Evolutionary conservation across 345 rosid genomes (phyloP).

Genomic region (Linum usitatissimum): DNA sequence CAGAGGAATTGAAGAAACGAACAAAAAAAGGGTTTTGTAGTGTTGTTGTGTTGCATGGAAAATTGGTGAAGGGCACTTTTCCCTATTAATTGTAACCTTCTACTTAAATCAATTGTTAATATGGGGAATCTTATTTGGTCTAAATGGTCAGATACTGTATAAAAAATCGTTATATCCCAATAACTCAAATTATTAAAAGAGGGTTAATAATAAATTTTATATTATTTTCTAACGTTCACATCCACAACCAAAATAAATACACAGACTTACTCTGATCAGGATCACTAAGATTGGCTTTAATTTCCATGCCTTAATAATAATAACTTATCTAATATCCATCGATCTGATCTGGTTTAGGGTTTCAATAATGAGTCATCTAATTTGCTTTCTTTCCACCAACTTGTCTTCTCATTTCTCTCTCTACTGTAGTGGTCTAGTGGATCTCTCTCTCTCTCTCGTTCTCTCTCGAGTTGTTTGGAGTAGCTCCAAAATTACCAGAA

Average conservation of each 20-base stretch:
- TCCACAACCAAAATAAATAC: too few relatives aligned
- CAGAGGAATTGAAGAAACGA: constrained; percentile 4
- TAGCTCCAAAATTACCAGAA: constrained; percentile 59
- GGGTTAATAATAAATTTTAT: too few relatives aligned
- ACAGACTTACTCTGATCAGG: too few relatives aligned
- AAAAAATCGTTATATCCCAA: too few relatives aligned
- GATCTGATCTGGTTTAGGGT: constrained; percentile 21
- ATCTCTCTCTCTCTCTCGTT: too few relatives aligned
- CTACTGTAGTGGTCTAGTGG: too few relatives aligned
- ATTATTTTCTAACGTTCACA: too few relatives aligned
- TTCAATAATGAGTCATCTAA: neutral
- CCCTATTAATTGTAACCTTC: constrained; percentile 42
- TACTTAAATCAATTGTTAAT: too few relatives aligned
- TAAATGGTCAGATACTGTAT: too few relatives aligned
- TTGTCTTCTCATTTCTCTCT: constrained; percentile 25
- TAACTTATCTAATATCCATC: constrained; percentile 35
- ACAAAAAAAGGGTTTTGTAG: neutral
- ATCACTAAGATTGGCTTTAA: constrained; percentile 11
- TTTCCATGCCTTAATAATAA: constrained; percentile 29
- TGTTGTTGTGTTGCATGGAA: constrained; percentile 18
- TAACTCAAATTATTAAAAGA: too few relatives aligned
- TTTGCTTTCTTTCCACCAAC: constrained; percentile 17
- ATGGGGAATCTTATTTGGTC: too few relatives aligned
- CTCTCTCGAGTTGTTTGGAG: too few relatives aligned
- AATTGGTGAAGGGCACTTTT: constrained; percentile 23